Conservation (phyloP, 371 early-diverging fungal species). For the Circinella umbellata region DNA sequence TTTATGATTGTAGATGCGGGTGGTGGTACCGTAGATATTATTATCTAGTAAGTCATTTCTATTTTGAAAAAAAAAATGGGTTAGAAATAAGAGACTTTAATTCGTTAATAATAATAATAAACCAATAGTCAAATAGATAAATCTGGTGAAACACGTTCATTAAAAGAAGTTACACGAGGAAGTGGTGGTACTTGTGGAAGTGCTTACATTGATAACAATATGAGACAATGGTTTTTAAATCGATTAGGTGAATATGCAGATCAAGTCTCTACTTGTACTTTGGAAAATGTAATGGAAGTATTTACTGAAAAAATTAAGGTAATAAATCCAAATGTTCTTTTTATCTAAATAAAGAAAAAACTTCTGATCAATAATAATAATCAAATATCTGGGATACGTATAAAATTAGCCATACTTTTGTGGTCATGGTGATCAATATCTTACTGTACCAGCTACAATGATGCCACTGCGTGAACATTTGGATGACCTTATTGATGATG, state of each 20-base stretch:
- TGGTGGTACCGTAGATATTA: constrained; percentile 69
- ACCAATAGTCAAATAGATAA: constrained; percentile 25
- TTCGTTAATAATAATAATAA: too few relatives aligned
- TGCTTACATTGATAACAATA: constrained; percentile 53
- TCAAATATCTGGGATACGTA: not conserved
- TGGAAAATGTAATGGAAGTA: constrained; percentile 48
- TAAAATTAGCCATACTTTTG: constrained; percentile 53
- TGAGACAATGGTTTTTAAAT: constrained; percentile 44
- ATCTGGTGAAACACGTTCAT: constrained; percentile 33
- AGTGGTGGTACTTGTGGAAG: constrained; percentile 60
- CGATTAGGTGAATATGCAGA: constrained; percentile 19
- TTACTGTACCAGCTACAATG: constrained; percentile 28
- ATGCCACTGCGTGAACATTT: constrained; percentile 14
- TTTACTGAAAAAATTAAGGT: constrained; percentile 53
- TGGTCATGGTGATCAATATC: constrained; percentile 55
- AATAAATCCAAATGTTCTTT: constrained; percentile 6
- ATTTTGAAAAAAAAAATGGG: not conserved
- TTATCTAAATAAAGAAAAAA: not conserved
- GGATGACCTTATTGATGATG: constrained; percentile 15
- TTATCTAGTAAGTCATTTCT: constrained; percentile 30
- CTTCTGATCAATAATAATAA: too few relatives aligned
- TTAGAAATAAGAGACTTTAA: too few relatives aligned
- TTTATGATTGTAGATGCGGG: constrained; percentile 73
- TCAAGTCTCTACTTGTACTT: constrained; percentile 25
- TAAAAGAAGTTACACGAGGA: constrained; percentile 54